Conservation (phyloP, 257 asterid species). For the Nicotiana noctiflora region DNA sequence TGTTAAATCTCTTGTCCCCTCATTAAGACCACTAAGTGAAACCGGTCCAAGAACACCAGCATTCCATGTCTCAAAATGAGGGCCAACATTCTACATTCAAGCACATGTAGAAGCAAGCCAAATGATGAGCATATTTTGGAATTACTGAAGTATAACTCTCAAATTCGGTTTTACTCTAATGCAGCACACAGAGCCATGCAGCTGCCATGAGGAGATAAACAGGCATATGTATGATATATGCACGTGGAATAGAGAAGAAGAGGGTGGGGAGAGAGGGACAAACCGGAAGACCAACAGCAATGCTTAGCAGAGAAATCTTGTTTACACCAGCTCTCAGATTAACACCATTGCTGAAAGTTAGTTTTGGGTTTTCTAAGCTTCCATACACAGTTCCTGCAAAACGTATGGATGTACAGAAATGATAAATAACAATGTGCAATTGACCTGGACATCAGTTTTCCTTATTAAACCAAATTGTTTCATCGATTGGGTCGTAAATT, state of each 20-base stretch:
- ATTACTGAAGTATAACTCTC: not conserved
- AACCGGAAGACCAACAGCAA: conserved; percentile 35
- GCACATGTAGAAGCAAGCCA: conserved; percentile 10
- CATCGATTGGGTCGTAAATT: not conserved
- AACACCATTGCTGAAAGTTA: conserved; percentile 25
- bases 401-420: not conserved
- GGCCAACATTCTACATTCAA: conserved; percentile 71
- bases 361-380: conserved; percentile 25
- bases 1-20: conserved; percentile 82
- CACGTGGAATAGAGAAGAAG: conserved; percentile 8
- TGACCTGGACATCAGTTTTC: not conserved
- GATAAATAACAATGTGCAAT: not conserved
- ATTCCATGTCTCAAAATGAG: conserved; percentile 97
- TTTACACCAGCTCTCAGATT: conserved; percentile 29
- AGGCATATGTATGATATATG: not conserved
- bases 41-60: conserved; percentile 98
- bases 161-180: not conserved
- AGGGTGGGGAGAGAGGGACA: conserved; percentile 19
- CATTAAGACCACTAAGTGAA: conserved; percentile 82
- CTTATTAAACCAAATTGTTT: not conserved
- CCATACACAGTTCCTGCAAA: conserved; percentile 32
- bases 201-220: not conserved
- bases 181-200: not conserved
- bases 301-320: conserved; percentile 25
- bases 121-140: not conserved